Percentiles rank a stretch among this genome's conserved stretches.
Conservation (phyloP, 345 rosid genomes). For the Kandelia obovata region DNA sequence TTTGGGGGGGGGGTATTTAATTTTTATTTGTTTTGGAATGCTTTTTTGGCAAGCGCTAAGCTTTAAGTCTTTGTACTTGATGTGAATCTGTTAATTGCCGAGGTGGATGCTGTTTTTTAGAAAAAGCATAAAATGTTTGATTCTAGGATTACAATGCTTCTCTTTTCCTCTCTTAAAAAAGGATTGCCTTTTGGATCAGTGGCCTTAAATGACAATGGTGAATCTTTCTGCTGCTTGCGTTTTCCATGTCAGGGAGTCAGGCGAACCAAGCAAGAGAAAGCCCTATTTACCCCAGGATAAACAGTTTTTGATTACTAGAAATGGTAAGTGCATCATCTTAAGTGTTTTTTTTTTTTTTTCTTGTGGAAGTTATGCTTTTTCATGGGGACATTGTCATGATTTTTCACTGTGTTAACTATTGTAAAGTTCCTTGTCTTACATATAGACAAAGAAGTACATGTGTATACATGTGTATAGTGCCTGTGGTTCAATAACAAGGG, state of each 20-base stretch:
- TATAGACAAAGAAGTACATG: not conserved
- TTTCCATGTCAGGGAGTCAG: conserved; percentile 69
- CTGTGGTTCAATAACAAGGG: not conserved
- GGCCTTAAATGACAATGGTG: not conserved
- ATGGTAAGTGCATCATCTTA: conserved; percentile 44
- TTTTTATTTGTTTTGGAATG: no score
- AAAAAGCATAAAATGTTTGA: no score
- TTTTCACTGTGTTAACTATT: not conserved
- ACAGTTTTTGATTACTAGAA: conserved; percentile 93
- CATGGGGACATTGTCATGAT: not conserved
- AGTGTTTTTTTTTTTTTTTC: not conserved
- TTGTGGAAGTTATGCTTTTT: not conserved
- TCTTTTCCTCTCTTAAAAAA: no score
- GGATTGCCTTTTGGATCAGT: not conserved
- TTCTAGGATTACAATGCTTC: no score
- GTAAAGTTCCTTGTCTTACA: not conserved
- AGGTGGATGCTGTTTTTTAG: no score
- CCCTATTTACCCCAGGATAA: conserved; percentile 77
- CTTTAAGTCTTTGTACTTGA: no score
- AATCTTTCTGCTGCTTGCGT: no score
- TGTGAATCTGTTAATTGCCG: no score
- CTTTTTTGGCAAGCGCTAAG: no score
- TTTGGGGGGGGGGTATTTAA: no score
- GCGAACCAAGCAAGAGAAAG: conserved; percentile 89
- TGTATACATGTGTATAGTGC: not conserved